Evolutionary conservation across 2,329 filamentous ascomycete species (phyloP), one percentile per base, ranked within the genome.

Genomic region (Emmonsiellopsis sp.): DNA sequence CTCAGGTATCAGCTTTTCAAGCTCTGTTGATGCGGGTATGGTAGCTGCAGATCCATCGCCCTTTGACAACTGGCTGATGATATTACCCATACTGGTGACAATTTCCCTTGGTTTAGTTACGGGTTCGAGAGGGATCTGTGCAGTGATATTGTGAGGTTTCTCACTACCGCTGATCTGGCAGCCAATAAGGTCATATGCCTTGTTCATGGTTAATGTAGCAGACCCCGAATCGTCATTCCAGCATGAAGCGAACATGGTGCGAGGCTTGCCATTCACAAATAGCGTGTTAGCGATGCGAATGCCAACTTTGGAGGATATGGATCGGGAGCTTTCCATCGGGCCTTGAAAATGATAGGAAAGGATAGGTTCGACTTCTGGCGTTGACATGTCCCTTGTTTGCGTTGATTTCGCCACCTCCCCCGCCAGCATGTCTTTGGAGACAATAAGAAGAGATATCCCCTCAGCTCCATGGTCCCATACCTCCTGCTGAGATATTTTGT

Each of bases 11-110:
- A 67, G 66, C 52, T 65, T 71, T 51, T 73, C 71, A 26, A 73
- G 59, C 51, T 73, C 71, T 3, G 67, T 59, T 1, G 71, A 73
- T 51, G 71, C 71, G 7, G 70, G 70, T 55, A 69, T 69, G 7
- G 68, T 58, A 9, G 63, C 61, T 10, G 56, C 55, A 10, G 65
- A 66, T 40, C 51, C 56, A 7, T 55, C 50, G 34, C 65, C 64
- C 57, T 68, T 68, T n/a, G 67, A 62, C 38, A 73, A 51, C 41
- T 72, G 68, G 20, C 70, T 67, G 20, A 73, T 57, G 26, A 73
- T 72, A 45, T 73, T 73, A 9, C 71, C 71, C 70, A 73, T 72
- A 53, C 71, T 68, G 8, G 68, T 63, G 13, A 70, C 61, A 11
- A 73, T 70, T 42, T 59, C 67, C 47, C 70, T 65, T 47, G 70